Conservation (phyloP, 2,329 filamentous ascomycete species). For the Chaetomium olivaceum region DNA sequence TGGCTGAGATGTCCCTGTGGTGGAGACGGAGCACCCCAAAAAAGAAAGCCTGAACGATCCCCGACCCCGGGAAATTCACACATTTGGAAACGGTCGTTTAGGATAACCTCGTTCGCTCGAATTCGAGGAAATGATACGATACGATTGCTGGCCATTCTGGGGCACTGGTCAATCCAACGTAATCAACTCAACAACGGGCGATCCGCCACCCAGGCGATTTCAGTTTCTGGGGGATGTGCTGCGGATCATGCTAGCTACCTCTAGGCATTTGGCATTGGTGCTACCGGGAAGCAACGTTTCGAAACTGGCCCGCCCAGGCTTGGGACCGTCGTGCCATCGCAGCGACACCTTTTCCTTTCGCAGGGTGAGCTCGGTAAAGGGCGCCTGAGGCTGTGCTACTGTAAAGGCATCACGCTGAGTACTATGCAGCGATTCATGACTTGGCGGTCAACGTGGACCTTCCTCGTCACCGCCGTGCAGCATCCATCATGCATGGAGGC, state of each 20-base stretch:
- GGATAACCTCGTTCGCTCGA: neutral
- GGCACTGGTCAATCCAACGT: conserved; percentile 7
- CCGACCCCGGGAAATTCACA: neutral
- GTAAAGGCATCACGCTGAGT: neutral
- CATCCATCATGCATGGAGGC: neutral
- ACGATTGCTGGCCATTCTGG: neutral
- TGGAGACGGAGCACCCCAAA: conserved; percentile 5
- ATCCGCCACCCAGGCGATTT: neutral
- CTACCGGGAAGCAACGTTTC: conserved; percentile 1
- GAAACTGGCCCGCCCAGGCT: neutral
- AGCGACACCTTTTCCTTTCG: neutral
- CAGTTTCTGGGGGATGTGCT: conserved; percentile 8
- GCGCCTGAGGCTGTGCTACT: neutral
- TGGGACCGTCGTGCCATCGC: conserved; percentile 5
- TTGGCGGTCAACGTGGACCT: conserved; percentile 13
- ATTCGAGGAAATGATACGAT: neutral
- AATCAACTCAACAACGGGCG: neutral
- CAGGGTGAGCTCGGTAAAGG: neutral
- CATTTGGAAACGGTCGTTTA: neutral
- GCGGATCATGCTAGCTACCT: conserved; percentile 14
- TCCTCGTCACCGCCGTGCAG: neutral
- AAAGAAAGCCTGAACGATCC: neutral
- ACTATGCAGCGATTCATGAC: conserved; percentile 1
- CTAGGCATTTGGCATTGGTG: neutral
- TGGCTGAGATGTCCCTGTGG: conserved; percentile 14